A percentile compares a stretch with the other conserved stretches of the same genome.
These are phyloP conservation scores for Erodium moschatum DNA, from an alignment of 441 rosid species.

Conservation along the genomic window DNA sequence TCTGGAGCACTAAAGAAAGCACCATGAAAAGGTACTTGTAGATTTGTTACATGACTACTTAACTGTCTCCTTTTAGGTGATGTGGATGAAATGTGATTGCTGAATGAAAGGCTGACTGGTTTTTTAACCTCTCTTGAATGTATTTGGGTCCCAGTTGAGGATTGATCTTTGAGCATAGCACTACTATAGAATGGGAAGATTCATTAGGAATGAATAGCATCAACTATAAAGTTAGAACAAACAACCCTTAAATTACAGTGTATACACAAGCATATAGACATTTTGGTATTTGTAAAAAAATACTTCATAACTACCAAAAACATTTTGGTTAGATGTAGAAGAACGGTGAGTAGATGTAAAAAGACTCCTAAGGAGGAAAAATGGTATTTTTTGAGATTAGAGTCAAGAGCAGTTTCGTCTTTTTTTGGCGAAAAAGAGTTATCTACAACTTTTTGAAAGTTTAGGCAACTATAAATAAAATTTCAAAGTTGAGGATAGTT, in stretches of 20 bases:
- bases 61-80: conserved; percentile 36
- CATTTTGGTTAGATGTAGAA: too few relatives aligned
- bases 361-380: too few relatives aligned
- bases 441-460: too few relatives aligned
- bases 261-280: conserved; percentile 2
- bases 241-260: conserved; percentile 1
- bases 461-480: too few relatives aligned
- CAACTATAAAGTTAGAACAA: neutral
- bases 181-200: conserved; percentile 22
- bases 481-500: too few relatives aligned
- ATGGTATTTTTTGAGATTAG: too few relatives aligned
- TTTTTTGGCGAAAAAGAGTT: too few relatives aligned
- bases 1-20: conserved; percentile 45
- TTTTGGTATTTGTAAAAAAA: too few relatives aligned
- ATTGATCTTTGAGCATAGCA: conserved; percentile 32
- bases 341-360: too few relatives aligned
- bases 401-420: too few relatives aligned
- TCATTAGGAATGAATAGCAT: conserved; percentile 16
- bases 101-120: conserved; percentile 29
- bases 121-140: conserved; percentile 32
- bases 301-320: too few relatives aligned
- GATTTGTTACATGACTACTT: conserved; percentile 32
- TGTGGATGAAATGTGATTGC: conserved; percentile 29
- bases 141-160: conserved; percentile 22
- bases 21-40: conserved; percentile 32